Evolutionary conservation across 2,329 filamentous ascomycete genomes (phyloP).

Genomic region (Fusarium sp.): DNA sequence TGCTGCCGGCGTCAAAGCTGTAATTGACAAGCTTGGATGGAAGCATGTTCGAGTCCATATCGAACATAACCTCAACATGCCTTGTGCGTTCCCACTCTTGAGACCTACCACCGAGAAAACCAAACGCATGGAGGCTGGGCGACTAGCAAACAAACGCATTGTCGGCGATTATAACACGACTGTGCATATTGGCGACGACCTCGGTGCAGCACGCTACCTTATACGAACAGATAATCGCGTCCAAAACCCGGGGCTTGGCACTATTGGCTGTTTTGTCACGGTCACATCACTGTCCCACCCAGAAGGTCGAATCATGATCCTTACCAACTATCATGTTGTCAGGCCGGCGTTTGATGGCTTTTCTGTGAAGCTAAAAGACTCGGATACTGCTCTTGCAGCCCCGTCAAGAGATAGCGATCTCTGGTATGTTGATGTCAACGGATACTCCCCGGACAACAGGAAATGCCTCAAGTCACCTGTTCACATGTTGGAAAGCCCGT

Average conservation of each 20-base stretch:
- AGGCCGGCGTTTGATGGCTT: background rate
- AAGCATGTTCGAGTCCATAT: background rate
- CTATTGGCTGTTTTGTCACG: background rate
- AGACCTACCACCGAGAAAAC: background rate
- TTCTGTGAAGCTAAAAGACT: too few species aligned
- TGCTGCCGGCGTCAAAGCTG: too few species aligned
- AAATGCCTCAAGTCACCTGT: too few species aligned
- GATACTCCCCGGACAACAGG: background rate
- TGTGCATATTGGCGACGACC: background rate
- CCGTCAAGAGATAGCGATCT: too few species aligned
- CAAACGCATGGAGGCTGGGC: background rate
- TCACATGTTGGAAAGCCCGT: background rate
- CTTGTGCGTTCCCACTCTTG: background rate
- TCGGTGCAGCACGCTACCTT: background rate
- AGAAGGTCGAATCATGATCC: background rate
- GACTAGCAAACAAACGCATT: background rate
- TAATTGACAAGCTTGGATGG: too few species aligned
- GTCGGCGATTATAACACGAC: background rate
- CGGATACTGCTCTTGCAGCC: too few species aligned
- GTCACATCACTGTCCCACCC: background rate
- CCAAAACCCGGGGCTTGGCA: background rate
- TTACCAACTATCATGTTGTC: background rate
- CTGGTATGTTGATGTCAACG: background rate
- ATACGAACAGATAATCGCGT: background rate
- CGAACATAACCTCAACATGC: conserved; percentile 1